Conservation (phyloP, 306 rosid genomes). For the Pyrus communis region DNA sequence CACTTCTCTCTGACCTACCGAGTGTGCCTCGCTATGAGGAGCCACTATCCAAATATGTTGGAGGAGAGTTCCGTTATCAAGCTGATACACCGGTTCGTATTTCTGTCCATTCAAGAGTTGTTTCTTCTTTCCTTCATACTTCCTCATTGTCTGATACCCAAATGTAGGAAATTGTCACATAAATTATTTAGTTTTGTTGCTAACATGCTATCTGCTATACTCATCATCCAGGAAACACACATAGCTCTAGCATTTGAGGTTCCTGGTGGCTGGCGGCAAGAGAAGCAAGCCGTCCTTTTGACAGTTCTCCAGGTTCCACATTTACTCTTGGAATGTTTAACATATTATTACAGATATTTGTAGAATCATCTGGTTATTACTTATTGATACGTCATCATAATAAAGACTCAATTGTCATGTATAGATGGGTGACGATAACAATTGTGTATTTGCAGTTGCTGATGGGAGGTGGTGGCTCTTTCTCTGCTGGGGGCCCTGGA, state of each 20-base stretch:
- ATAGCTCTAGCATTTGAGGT: conserved; percentile 96
- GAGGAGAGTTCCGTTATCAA: conserved; percentile 89
- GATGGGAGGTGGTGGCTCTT: conserved; percentile 97
- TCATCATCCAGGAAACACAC: conserved; percentile 56
- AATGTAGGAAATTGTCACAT: not conserved
- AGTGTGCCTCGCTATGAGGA: conserved; percentile 38
- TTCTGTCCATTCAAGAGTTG: not conserved
- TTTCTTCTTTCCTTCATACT: not conserved
- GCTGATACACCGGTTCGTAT: conserved; percentile 66
- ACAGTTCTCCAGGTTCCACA: conserved; percentile 82
- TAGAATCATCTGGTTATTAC: not conserved
- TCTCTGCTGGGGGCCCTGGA: conserved; percentile 96
- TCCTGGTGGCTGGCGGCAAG: conserved; percentile 94
- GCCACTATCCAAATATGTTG: conserved; percentile 75
- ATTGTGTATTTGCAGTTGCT: conserved; percentile 55
- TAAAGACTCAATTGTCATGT: not conserved
- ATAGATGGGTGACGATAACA: conserved; percentile 1
- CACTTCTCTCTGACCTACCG: conserved; percentile 85
- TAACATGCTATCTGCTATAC: conserved; percentile 8
- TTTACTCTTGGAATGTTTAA: conserved; percentile 4
- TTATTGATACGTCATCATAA: not conserved
- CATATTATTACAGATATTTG: not conserved
- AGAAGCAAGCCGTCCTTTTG: conserved; percentile 77
- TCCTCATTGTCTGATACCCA: not conserved
- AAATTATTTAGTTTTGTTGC: not conserved